Percentiles rank a stretch among this genome's conserved stretches.
Evolutionary conservation across 2,329 filamentous ascomycete species (phyloP).

Genomic region (Fusarium vanettenii): DNA sequence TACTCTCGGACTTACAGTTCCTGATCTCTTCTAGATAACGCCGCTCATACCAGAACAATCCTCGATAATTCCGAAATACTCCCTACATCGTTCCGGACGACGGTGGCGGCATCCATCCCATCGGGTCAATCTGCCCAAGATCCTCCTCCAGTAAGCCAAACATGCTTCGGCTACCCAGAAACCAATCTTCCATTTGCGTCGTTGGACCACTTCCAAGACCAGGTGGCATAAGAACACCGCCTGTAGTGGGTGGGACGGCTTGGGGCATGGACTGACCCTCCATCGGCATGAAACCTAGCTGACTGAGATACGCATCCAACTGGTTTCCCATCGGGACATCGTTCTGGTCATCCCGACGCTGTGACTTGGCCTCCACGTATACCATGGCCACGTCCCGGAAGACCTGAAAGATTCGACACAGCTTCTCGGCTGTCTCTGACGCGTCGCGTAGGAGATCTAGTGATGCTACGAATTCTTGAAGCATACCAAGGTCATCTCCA

Average conservation of each 20-base stretch:
- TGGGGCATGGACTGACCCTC: slow-evolving; percentile 40
- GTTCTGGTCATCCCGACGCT: slow-evolving; percentile 58
- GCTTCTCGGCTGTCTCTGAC: slow-evolving; percentile 68
- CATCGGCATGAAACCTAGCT: slow-evolving; percentile 67
- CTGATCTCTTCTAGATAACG: not conserved
- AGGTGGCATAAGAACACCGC: not conserved
- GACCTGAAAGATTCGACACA: slow-evolving; percentile 70
- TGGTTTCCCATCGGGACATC: slow-evolving; percentile 62
- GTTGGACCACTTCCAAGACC: not conserved
- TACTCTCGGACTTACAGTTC: too few species aligned
- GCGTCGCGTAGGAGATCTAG: slow-evolving; percentile 61
- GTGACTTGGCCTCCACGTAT: slow-evolving; percentile 69
- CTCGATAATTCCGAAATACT: not conserved
- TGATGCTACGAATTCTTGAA: slow-evolving; percentile 67
- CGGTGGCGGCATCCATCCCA: not conserved
- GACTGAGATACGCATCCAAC: slow-evolving; percentile 72
- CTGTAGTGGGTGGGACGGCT: not conserved
- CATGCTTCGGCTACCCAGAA: not conserved
- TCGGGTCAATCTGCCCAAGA: not conserved
- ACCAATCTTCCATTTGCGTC: not conserved
- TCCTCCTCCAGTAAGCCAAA: not conserved
- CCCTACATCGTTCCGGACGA: not conserved
- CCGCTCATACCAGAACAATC: not conserved
- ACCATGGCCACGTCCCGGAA: slow-evolving; percentile 69
- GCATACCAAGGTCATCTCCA: slow-evolving; percentile 63